A percentile compares a stretch with the other conserved stretches of the same genome.
These are phyloP conservation scores for Dactylellina parvicollis DNA, from an alignment of 2,329 filamentous ascomycete species.

Conservation along the genomic window DNA sequence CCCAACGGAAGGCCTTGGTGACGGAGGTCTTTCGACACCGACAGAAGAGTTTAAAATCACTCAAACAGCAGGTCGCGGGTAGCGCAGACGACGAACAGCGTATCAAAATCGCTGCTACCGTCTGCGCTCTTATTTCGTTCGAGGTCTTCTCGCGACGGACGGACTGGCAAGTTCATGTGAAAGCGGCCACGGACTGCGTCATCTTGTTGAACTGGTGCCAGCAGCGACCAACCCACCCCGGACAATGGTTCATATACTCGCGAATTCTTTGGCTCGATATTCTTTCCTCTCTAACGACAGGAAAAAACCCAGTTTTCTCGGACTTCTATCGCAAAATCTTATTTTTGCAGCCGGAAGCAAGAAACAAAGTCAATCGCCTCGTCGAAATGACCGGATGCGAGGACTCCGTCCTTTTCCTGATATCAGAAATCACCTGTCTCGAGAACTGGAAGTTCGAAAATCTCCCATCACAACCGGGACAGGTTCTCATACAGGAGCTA, in stretches of 20 bases:
- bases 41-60: constrained; percentile 47
- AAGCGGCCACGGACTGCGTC: constrained; percentile 51
- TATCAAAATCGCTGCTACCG: constrained; percentile 52
- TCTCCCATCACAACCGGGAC: background rate
- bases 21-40: constrained; percentile 48
- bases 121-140: constrained; percentile 51
- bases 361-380: constrained; percentile 33
- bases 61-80: constrained; percentile 41
- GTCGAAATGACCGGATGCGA: constrained; percentile 50
- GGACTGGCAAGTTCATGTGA: constrained; percentile 51
- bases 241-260: constrained; percentile 53
- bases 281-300: constrained; percentile 42
- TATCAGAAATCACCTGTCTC: constrained; percentile 52
- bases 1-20: constrained; percentile 38
- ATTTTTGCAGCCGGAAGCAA: constrained; percentile 25
- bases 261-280: constrained; percentile 51
- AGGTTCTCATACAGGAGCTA: constrained; percentile 10
- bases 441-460: constrained; percentile 50
- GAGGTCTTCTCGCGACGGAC: constrained; percentile 49
- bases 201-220: constrained; percentile 39
- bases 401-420: constrained; percentile 47
- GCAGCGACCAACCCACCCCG: constrained; percentile 38
- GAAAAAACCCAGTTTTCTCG: constrained; percentile 27
- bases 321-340: constrained; percentile 25
- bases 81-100: constrained; percentile 16